A percentile compares a stretch with the other conserved stretches of the same genome.
phyloP scores from a whole-genome alignment of 352 stramenopile genomes.

The Peronospora tabacina region DNA sequence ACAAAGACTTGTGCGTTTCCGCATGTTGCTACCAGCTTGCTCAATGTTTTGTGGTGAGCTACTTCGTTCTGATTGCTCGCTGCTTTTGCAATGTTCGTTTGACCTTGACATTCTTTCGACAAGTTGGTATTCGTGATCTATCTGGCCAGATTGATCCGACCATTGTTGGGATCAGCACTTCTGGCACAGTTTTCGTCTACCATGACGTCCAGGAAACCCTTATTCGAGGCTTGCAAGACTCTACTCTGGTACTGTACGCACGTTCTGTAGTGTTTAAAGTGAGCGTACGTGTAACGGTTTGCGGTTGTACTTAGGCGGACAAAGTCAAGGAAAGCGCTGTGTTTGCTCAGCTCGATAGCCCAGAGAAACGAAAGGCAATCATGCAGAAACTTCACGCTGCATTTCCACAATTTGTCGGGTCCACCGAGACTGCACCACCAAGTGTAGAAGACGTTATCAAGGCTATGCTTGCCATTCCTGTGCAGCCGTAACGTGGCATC shows the following conservation, averaged over 20 bases:
- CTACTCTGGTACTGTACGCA: conserved; percentile 33
- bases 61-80: background rate
- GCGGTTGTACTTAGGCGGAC: conserved; percentile 22
- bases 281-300: background rate
- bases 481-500: conserved; percentile 13
- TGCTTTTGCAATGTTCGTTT: background rate
- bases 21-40: conserved; percentile 47
- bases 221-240: conserved; percentile 30
- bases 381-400: conserved; percentile 28
- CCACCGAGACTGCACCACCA: background rate
- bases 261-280: background rate
- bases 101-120: background rate
- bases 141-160: conserved; percentile 29
- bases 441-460: conserved; percentile 28
- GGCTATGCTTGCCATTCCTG: conserved; percentile 16
- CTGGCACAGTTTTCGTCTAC: conserved; percentile 57
- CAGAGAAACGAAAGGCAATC: conserved; percentile 37
- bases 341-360: conserved; percentile 31
- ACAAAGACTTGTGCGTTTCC: conserved; percentile 43
- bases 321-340: conserved; percentile 32
- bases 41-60: conserved; percentile 62
- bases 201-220: conserved; percentile 40
- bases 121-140: conserved; percentile 35
- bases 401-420: conserved; percentile 10
- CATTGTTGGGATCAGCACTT: conserved; percentile 59